phyloP scores from a whole-genome alignment of 805 yeast genomes.

The Lipomyces spencermartinsiae region DNA sequence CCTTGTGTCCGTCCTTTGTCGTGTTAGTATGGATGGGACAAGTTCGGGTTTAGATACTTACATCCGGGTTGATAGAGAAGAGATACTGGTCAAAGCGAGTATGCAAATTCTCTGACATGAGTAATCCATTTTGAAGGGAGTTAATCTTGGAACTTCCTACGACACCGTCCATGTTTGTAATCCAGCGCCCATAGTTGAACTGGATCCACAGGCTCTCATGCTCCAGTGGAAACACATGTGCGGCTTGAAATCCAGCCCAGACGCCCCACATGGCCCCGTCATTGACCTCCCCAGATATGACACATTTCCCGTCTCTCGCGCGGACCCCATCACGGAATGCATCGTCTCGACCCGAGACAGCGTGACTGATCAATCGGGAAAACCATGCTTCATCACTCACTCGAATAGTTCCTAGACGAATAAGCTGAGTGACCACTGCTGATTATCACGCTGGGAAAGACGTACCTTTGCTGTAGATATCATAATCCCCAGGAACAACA shows the following conservation, averaged over 20 bases:
- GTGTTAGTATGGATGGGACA: conserved; percentile 3
- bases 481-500: conserved; percentile 8
- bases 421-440: conserved; percentile 5
- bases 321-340: conserved; percentile 5
- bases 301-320: conserved; percentile 8
- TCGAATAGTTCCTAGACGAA: conserved; percentile 6
- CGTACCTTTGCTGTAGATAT: conserved; percentile 10
- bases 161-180: conserved; percentile 8
- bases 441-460: not conserved
- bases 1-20: conserved; percentile 9
- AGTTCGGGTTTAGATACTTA: conserved; percentile 2
- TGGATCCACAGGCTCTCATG: conserved; percentile 7
- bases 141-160: conserved; percentile 5
- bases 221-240: conserved; percentile 7
- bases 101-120: conserved; percentile 4
- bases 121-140: conserved; percentile 5
- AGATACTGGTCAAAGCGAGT: conserved; percentile 9
- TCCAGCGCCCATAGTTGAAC: conserved; percentile 8
- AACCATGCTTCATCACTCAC: conserved; percentile 10
- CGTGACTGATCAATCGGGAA: conserved; percentile 6
- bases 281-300: conserved; percentile 7
- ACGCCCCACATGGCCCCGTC: conserved; percentile 5
- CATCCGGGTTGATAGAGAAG: conserved; percentile 8
- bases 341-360: conserved; percentile 10
- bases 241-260: conserved; percentile 10